A percentile compares a stretch with the other conserved stretches of the same genome.
phyloP scores from a whole-genome alignment of 306 rosid species.

The Canavalia ensiformis region DNA sequence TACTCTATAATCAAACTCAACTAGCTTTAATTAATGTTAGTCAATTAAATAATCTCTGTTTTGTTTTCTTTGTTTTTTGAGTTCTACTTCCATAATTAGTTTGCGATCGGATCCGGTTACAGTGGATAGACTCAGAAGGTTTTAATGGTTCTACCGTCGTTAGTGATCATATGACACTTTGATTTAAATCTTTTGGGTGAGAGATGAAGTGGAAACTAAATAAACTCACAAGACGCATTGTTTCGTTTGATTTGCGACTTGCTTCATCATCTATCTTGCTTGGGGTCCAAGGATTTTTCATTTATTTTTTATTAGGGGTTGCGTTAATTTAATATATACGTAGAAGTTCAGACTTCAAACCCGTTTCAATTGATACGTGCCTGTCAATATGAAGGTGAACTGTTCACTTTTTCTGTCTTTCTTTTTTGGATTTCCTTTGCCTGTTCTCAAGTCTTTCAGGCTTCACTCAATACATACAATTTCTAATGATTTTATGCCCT shows the following conservation, averaged over 20 bases:
- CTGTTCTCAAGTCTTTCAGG: constrained; percentile 11
- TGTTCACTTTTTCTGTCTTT: constrained; percentile 7
- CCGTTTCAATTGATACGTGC: constrained; percentile 4
- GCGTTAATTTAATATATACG: constrained; percentile 23
- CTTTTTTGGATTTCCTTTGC: not conserved
- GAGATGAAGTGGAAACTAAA: constrained; percentile 36
- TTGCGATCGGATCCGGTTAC: constrained; percentile 68
- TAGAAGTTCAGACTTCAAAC: constrained; percentile 28
- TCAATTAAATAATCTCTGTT: constrained; percentile 11
- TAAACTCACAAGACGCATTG: constrained; percentile 7
- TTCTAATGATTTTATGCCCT: not conserved
- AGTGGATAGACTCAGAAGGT: constrained; percentile 27
- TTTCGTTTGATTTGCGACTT: constrained; percentile 38
- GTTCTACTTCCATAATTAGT: constrained; percentile 31
- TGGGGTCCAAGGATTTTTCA: constrained; percentile 27
- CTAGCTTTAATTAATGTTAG: not conserved
- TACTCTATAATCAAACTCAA: constrained; percentile 3
- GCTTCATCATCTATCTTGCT: constrained; percentile 36
- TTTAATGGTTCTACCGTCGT: constrained; percentile 36
- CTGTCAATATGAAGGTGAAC: constrained; percentile 34
- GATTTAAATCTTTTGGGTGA: not conserved
- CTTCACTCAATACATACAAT: constrained; percentile 19
- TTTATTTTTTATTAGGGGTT: not conserved
- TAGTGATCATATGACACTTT: not conserved
- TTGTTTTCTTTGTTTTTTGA: constrained; percentile 15